Evolutionary conservation across 345 rosid genomes (phyloP), one percentile per base, ranked within the genome.

Genomic region (Ricinus communis): DNA sequence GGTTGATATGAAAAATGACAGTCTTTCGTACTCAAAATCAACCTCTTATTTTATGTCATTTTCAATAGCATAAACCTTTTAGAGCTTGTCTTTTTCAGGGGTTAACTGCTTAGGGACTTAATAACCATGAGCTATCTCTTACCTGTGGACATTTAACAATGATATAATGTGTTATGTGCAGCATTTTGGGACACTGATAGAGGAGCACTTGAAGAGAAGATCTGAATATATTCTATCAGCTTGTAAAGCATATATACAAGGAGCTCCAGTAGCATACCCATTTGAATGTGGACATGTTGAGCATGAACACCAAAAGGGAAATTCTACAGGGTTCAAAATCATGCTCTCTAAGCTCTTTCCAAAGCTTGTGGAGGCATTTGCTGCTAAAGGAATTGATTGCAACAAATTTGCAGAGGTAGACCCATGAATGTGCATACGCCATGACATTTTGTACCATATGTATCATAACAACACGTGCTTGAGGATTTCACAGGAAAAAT

Each of bases 321-420:
- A 83, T 72, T 90, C 97, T 19, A 81, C 85, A 1, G 99, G 99
- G n/a, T 92, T 95, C 91, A 90, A 90, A 84, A 87, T 95, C 80
- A 95, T 95, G 96, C 96, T 95, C 3, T 68, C 85, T 61, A 95
- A 95, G 87, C 85, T 95, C 73, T 87, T 76, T 54, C 88, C 91
- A 30, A 92, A 86, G 81, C 96, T 95, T 7, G 72, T 83, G 40
- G 91, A 87, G 57, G 88, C 96, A 58, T 89, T 95, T 85, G 80
- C 88, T 1, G 82, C 76, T 27, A 83, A 81, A 74, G 98, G 88
- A 68, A 84, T 87, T n/a, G 83, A 90, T 71, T 84, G 93, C 84
- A 74, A 82, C 81, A 74, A 81, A 66, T 86, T 79, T 72, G 43
- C 25, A 19, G 77, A 53, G 56, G 71, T 51, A 11, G 69, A 82